Evolutionary conservation across 2,329 filamentous ascomycete species (phyloP), one percentile per base, ranked within the genome.

Genomic region (Pezicula radicicola): DNA sequence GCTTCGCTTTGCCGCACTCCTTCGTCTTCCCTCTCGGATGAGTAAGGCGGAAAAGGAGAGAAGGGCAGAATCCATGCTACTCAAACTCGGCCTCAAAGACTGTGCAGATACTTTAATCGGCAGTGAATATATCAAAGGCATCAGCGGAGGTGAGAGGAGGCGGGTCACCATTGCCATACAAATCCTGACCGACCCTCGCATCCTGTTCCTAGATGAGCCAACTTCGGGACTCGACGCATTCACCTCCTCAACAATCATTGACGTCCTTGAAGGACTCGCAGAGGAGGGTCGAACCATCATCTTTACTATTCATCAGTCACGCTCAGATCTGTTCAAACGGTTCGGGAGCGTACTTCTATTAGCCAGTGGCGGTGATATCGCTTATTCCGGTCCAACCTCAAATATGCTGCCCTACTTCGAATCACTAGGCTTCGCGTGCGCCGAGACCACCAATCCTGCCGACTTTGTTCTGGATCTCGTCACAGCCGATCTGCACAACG

Each of bases 251-350:
- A 88, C 89, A 57, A 95, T 96, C 65, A 77, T 91, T 40, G 85
- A 90, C 67, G 80, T 96, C n/a, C 79, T 96, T 36, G 87, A 93
- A 71, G 95, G 92, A 70, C 77, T 96, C 39, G 91, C 90, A 62
- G 88, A 91, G 69, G 87, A 84, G 57, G 91, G 91, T n/a, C 89
- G 93, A 67, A 91, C 92, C 45, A 89, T 96, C 68, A 83, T 96
- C 16, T 95, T 91, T 73, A 96, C 92, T 0, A 96, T 96, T 55
- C 91, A 97, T 67, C 92, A 97, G 69, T 91, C 91, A 8, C 93
- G 89, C 13, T 90, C 91, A 30, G 90, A 94, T 80, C 78, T 96
- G 50, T 96, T 96, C 76, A 88, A 95, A 68, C 85, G 88, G 51
- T 96, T 93, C 67, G 88, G 92, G 62, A 81, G 87, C 52, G 79